phyloP scores from a whole-genome alignment of 192 early-diverging fungal species.

The Phlyctochytrium arcticum region DNA sequence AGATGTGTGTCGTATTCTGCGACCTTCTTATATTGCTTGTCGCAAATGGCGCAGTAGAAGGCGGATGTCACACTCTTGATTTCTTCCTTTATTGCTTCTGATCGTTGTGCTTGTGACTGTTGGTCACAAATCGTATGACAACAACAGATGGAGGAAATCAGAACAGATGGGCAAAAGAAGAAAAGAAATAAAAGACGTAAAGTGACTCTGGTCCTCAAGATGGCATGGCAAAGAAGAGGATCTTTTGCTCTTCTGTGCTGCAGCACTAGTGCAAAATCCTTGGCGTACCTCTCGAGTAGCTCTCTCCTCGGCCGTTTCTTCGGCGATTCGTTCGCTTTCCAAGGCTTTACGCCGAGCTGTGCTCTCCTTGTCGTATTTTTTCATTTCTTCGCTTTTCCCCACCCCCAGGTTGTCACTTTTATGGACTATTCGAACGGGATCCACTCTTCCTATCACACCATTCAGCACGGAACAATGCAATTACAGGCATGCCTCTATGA shows the following conservation, averaged over 20 bases:
- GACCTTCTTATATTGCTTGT: constrained; percentile 75
- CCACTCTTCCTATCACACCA: constrained; percentile 51
- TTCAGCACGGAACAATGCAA: background rate
- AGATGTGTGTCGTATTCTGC: constrained; percentile 75
- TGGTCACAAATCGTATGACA: constrained; percentile 2
- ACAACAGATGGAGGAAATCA: background rate
- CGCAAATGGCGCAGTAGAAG: constrained; percentile 74
- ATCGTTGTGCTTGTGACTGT: constrained; percentile 45
- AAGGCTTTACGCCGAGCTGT: constrained; percentile 61
- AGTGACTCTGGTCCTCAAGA: too few relatives aligned
- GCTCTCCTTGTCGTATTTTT: constrained; percentile 46
- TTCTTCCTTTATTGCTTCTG: constrained; percentile 50
- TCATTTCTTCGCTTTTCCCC: constrained; percentile 53
- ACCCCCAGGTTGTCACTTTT: constrained; percentile 64
- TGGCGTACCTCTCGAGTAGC: constrained; percentile 46
- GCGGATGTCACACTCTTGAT: constrained; percentile 56
- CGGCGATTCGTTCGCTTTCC: constrained; percentile 61
- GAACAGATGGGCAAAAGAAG: too few relatives aligned
- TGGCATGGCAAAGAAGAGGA: too few relatives aligned
- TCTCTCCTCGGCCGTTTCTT: constrained; percentile 60
- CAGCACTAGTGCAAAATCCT: background rate
- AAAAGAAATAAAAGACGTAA: too few relatives aligned
- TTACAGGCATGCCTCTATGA: background rate
- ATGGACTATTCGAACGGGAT: constrained; percentile 64
- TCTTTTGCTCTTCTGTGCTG: background rate